These are phyloP conservation scores for Clarireedia homoeocarpa DNA, from an alignment of 2,329 filamentous ascomycete species.

Conservation along the genomic window DNA sequence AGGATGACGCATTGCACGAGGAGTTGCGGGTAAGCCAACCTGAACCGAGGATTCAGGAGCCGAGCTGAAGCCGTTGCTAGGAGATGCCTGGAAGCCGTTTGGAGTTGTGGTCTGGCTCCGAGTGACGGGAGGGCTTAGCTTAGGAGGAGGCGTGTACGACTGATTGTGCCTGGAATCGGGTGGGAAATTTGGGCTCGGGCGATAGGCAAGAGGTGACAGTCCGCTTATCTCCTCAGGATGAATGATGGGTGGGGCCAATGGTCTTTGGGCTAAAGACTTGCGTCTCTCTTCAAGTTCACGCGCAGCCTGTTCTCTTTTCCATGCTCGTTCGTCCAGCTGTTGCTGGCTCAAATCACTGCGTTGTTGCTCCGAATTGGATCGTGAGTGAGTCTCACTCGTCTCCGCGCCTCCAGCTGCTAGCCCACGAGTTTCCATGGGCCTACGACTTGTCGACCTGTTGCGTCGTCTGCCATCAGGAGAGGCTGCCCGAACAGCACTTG, in stretches of 20 bases:
- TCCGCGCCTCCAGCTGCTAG: constrained; percentile 18
- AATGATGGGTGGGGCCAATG: constrained; percentile 72
- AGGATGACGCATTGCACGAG: constrained; percentile 79
- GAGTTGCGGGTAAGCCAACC: constrained; percentile 81
- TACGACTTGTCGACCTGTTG: constrained; percentile 28
- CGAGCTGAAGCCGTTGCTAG: constrained; percentile 36
- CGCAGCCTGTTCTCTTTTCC: constrained; percentile 68
- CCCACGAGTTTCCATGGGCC: constrained; percentile 13
- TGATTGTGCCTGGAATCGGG: constrained; percentile 8
- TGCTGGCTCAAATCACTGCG: constrained; percentile 47
- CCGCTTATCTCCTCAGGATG: constrained; percentile 54
- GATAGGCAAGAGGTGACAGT: constrained; percentile 25
- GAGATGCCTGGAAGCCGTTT: constrained; percentile 21
- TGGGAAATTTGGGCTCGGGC: constrained; percentile 20
- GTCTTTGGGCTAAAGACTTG: constrained; percentile 71
- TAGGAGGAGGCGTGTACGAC: constrained; percentile 28
- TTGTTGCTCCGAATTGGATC: constrained; percentile 38
- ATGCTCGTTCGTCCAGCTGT: constrained; percentile 49
- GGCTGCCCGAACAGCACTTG: constrained; percentile 23
- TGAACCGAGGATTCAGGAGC: constrained; percentile 38
- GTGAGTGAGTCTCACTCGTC: constrained; percentile 21
- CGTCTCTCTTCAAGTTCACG: constrained; percentile 84
- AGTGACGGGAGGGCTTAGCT: constrained; percentile 35
- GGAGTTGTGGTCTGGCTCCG: constrained; percentile 56
- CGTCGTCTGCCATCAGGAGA: constrained; percentile 28